A percentile compares a stretch with the other conserved stretches of the same genome.
phyloP scores from a whole-genome alignment of 805 yeast genomes.

The Candida coquimbonensis region DNA sequence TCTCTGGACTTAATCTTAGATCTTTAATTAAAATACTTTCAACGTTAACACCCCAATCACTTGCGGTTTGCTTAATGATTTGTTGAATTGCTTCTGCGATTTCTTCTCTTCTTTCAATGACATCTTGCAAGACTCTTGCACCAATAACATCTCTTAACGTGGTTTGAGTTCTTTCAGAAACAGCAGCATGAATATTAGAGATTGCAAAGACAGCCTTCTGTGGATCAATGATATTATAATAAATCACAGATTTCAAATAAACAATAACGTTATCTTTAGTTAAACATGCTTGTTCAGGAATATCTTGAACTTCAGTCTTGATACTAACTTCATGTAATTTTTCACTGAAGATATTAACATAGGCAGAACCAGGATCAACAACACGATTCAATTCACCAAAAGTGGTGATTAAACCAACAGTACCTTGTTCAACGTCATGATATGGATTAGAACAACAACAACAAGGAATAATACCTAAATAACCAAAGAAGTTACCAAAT shows the following conservation, averaged over 20 bases:
- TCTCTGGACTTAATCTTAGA: conserved; percentile 44
- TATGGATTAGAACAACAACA: conserved; percentile 52
- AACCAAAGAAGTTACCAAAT: conserved; percentile 44
- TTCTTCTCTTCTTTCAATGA: conserved; percentile 66
- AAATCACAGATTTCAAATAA: conserved; percentile 56
- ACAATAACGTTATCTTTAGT: conserved; percentile 66
- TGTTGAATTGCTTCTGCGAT: conserved; percentile 58
- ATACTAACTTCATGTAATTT: conserved; percentile 43
- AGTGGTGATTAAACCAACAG: conserved; percentile 59
- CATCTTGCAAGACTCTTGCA: conserved; percentile 57
- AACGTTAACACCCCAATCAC: conserved; percentile 63
- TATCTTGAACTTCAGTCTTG: conserved; percentile 52
- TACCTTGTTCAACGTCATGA: conserved; percentile 54
- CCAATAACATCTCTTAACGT: conserved; percentile 70
- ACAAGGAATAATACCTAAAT: conserved; percentile 29
- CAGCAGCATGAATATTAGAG: conserved; percentile 44
- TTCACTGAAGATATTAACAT: conserved; percentile 62
- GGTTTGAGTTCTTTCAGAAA: conserved; percentile 63
- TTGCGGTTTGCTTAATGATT: conserved; percentile 54
- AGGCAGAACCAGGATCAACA: conserved; percentile 62
- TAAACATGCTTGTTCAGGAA: conserved; percentile 62
- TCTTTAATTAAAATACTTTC: conserved; percentile 67
- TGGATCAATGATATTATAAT: conserved; percentile 61
- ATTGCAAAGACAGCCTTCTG: conserved; percentile 58
- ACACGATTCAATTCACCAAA: conserved; percentile 60